Base-by-base conservation (phyloP, 192 early-diverging fungal genomes). In the Umbelopsis isabellina region DNA sequence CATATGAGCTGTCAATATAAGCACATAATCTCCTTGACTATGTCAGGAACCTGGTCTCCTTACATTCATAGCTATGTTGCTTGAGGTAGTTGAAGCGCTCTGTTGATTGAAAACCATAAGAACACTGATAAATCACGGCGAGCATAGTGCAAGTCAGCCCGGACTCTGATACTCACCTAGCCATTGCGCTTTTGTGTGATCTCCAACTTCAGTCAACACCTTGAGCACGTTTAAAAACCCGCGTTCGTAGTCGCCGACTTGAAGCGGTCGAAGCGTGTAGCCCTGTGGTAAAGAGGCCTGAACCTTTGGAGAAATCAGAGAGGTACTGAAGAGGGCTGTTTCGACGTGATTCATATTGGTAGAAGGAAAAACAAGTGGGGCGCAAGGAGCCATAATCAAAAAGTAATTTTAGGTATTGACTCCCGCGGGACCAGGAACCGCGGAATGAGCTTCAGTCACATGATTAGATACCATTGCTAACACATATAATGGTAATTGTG, bases 31-130 rank as follows among this genome's bases (percentile, higher is more conserved):
- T 61, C 55, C 27, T 35, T 61, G 53, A 58, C 15, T 16, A 15
- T 27, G 55, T 25, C 13, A 61, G 53, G 53, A 58, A 58, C 53
- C 9, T 8, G 15, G 37, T 58, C 50, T 48, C 50, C 88, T 66
- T 73, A 78, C 76, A 94, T 81, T 93, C 86, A 74, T 95, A 85
- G 72, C 86, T 92, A 72, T 90, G 91, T 8, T 86, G 71, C 78
- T 91, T 88, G 46, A 95, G 71, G 74, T 92, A 94, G 49, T 86
- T 69, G 79, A 89, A 94, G 4, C 92, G 87, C 27, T 89, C 87
- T 87, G 71, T 20, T 30, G 30, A 66, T 12, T 18, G 41, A 27
- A 72, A 46, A 51, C 3, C 27, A 53, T 35, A 37, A 30, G 27
- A 16, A 18, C 30, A 16, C 1, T 23, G 30, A 35, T 5, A 5